A percentile compares a stretch with the other conserved stretches of the same genome.
phyloP scores from a whole-genome alignment of 176 grass and related monocot species.

The Cymbopogon citratus region DNA sequence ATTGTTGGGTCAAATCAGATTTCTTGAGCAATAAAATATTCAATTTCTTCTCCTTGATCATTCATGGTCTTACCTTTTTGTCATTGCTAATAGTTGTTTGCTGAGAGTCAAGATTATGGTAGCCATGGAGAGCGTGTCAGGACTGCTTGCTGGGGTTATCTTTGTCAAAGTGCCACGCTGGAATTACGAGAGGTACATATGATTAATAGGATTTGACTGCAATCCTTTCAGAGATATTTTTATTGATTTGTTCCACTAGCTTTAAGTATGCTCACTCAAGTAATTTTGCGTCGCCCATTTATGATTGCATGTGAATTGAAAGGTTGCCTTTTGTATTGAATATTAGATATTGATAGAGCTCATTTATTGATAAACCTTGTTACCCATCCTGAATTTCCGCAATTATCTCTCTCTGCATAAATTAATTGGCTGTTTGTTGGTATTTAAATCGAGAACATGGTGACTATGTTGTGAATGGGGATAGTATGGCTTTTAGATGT shows the following conservation, averaged over 20 bases:
- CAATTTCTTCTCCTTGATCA: not conserved
- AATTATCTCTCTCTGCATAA: not conserved
- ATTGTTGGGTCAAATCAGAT: not conserved
- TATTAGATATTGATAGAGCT: conserved; percentile 11
- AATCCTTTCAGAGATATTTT: not conserved
- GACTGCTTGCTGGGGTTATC: conserved; percentile 99
- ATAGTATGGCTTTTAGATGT: not conserved
- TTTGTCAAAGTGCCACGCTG: conserved; percentile 94
- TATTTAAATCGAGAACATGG: not conserved
- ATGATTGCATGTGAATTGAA: conserved; percentile 1
- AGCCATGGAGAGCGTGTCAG: conserved; percentile 85
- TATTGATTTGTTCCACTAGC: not conserved
- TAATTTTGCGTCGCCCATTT: not conserved
- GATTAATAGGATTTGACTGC: not conserved
- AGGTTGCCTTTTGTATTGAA: not conserved
- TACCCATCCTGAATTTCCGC: not conserved
- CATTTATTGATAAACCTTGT: not conserved
- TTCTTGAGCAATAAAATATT: not conserved
- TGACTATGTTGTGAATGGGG: not conserved
- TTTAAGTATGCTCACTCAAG: not conserved
- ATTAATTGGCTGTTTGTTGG: not conserved
- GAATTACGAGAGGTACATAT: conserved; percentile 68
- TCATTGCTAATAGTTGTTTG: conserved; percentile 60
- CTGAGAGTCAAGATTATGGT: conserved; percentile 96
- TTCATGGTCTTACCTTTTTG: not conserved